Conservation (phyloP, 163 green algal species). For the Scenedesmus sp. region DNA sequence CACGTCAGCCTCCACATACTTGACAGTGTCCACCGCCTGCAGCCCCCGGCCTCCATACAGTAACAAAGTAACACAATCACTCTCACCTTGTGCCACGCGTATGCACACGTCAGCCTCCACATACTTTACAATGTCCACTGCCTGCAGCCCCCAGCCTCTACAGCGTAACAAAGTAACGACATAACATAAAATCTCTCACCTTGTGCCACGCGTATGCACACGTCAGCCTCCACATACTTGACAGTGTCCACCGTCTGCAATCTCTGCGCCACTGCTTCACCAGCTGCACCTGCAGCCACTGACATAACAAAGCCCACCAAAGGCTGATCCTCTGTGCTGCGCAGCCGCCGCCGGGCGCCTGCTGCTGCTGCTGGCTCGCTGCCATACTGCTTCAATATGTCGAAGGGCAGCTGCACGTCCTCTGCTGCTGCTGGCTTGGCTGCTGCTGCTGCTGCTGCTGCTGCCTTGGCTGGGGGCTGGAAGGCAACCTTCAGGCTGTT, state of each 20-base stretch:
- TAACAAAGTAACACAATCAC: too few relatives aligned
- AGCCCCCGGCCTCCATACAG: not conserved
- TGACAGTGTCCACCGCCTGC: not conserved
- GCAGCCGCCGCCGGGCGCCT: not conserved
- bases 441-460: not conserved
- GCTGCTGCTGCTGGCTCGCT: not conserved
- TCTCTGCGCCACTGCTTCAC: not conserved
- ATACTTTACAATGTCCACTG: not conserved
- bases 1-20: slow-evolving; percentile 16
- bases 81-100: too few relatives aligned
- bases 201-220: slow-evolving; percentile 18
- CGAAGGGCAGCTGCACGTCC: not conserved
- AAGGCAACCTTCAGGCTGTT: not conserved
- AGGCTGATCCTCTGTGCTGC: not conserved
- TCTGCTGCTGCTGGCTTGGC: not conserved
- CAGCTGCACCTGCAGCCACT: not conserved
- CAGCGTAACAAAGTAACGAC: too few relatives aligned
- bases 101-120: too few relatives aligned
- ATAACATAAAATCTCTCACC: not conserved
- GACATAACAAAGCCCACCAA: not conserved
- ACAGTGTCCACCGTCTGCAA: slow-evolving; percentile 4
- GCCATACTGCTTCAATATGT: not conserved
- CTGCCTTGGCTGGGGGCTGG: not conserved
- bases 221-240: slow-evolving; percentile 12
- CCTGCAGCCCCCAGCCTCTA: not conserved